Percentiles rank a stretch among this genome's conserved stretches.
Evolutionary conservation across 164 flowering plant genomes (phyloP).

Genomic region (Houttuynia cordata): DNA sequence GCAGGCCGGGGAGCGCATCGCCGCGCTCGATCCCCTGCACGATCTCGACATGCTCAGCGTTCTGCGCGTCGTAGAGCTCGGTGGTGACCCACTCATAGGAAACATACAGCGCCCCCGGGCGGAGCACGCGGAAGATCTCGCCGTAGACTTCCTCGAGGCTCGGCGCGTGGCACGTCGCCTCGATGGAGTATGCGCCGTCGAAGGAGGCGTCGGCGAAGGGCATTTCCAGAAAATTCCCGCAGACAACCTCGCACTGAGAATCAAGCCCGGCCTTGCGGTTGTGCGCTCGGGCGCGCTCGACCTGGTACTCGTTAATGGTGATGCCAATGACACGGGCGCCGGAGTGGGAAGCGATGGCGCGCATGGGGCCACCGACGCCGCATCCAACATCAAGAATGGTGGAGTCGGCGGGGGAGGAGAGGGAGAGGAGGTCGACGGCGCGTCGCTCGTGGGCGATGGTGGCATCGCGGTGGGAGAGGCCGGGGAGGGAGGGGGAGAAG

Average conservation of each 20-base stretch:
- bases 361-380: slow-evolving; percentile 97
- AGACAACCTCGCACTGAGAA: slow-evolving; percentile 69
- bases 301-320: slow-evolving; percentile 95
- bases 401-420: slow-evolving; percentile 37
- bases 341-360: slow-evolving; percentile 82
- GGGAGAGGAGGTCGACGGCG: slow-evolving; percentile 72
- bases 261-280: slow-evolving; percentile 79
- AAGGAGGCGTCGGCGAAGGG: slow-evolving; percentile 55
- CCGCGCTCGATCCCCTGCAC: slow-evolving; percentile 89
- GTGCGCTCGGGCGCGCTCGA: slow-evolving; percentile 57
- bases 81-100: slow-evolving; percentile 95
- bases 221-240: slow-evolving; percentile 79
- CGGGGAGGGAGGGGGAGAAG: slow-evolving; percentile 70
- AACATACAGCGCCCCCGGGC: slow-evolving; percentile 75
- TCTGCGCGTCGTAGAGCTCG: slow-evolving; percentile 27
- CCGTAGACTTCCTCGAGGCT: slow-evolving; percentile 74
- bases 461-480: slow-evolving; percentile 72
- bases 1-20: slow-evolving; percentile 78
- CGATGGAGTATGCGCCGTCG: slow-evolving; percentile 93
- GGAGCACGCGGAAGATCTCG: slow-evolving; percentile 73
- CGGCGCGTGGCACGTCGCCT: slow-evolving; percentile 95
- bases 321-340: slow-evolving; percentile 69
- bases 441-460: slow-evolving; percentile 76
- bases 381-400: slow-evolving; percentile 79
- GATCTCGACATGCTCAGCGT: slow-evolving; percentile 65